These are phyloP conservation scores for Licmophora abbreviata DNA, from an alignment of 108 stramenopile genomes.

Conservation along the genomic window DNA sequence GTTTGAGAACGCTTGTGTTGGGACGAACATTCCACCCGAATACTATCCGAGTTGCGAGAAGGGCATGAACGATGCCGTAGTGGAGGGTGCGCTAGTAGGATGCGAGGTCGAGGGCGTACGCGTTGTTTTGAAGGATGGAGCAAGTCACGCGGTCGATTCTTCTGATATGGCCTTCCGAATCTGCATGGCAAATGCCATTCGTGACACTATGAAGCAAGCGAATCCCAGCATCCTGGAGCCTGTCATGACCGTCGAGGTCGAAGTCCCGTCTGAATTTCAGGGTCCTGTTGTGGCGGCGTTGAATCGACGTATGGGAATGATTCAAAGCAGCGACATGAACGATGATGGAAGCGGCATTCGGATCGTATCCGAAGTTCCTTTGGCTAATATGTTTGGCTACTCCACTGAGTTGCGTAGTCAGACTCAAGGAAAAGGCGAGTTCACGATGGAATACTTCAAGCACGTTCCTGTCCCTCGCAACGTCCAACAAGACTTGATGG, in stretches of 20 bases:
- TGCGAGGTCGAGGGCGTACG: constrained; percentile 89
- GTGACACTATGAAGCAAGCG: constrained; percentile 83
- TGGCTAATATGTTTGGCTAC: constrained; percentile 95
- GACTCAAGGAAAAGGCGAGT: constrained; percentile 99
- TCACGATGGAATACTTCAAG: constrained; percentile 96
- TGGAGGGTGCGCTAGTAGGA: constrained; percentile 88
- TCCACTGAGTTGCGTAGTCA: constrained; percentile 90
- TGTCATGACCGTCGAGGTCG: constrained; percentile 92
- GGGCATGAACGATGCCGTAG: constrained; percentile 88
- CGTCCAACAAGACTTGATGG: constrained; percentile 83
- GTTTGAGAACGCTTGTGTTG: constrained; percentile 90
- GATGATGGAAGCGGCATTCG: constrained; percentile 87
- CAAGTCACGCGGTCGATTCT: constrained; percentile 96
- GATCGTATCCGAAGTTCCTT: constrained; percentile 87
- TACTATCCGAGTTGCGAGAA: constrained; percentile 94
- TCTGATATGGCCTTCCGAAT: constrained; percentile 97
- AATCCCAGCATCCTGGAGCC: constrained; percentile 90
- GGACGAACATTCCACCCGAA: constrained; percentile 97
- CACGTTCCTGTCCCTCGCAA: constrained; percentile 82
- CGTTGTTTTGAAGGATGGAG: constrained; percentile 92
- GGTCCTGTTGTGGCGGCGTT: constrained; percentile 91
- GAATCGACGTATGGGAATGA: constrained; percentile 92
- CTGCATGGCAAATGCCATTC: constrained; percentile 88
- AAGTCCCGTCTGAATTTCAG: constrained; percentile 95
- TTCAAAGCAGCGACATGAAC: constrained; percentile 86